phyloP scores from a whole-genome alignment of 148 eudicot genomes.

The Heliamphora exappendiculata region DNA sequence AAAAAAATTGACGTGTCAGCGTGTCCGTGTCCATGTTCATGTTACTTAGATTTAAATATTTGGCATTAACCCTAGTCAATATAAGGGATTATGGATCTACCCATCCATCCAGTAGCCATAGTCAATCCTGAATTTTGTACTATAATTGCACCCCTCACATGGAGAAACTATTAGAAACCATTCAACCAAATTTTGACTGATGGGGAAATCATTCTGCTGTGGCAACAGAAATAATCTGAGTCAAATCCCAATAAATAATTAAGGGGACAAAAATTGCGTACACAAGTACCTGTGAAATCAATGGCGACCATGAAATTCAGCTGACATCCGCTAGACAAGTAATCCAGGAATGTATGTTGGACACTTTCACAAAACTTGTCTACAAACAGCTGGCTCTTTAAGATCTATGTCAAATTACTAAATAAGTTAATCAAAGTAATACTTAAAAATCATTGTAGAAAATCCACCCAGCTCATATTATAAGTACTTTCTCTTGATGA shows the following conservation, averaged over 20 bases:
- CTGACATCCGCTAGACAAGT: constrained; percentile 77
- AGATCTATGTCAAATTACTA: constrained; percentile 39
- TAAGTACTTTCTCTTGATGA: constrained; percentile 59
- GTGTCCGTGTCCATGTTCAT: no score
- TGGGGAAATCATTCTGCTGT: neutral
- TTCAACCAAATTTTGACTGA: neutral
- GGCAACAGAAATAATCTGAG: neutral
- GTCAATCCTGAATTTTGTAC: neutral
- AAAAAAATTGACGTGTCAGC: no score
- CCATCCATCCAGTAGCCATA: neutral
- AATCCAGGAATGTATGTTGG: constrained; percentile 83
- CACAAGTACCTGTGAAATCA: constrained; percentile 81
- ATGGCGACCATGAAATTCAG: constrained; percentile 97
- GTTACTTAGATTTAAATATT: neutral
- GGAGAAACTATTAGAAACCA: neutral
- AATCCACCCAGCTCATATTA: constrained; percentile 6
- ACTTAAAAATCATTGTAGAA: constrained; percentile 1
- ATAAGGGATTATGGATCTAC: neutral
- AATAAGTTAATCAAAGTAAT: constrained; percentile 14
- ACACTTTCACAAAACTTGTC: constrained; percentile 68
- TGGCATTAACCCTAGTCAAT: neutral
- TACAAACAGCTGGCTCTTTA: constrained; percentile 78
- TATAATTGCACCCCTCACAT: neutral
- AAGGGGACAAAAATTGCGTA: neutral
- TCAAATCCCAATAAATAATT: neutral